Conservation (phyloP, 2,329 filamentous ascomycete species). For the Sphaerulina populicola region DNA sequence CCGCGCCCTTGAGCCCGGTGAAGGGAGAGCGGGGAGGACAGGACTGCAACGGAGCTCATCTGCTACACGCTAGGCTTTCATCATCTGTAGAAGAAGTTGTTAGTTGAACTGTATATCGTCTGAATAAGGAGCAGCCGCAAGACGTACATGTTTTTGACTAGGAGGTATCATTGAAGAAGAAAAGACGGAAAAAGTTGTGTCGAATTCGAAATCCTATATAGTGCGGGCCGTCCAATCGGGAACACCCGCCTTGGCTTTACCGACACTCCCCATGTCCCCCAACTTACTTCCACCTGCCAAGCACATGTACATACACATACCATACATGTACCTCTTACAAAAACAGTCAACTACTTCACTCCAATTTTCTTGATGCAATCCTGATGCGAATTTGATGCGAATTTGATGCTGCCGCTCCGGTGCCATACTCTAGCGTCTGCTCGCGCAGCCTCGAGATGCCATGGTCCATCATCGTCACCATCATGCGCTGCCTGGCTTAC, state of each 20-base stretch:
- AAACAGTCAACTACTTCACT: not conserved
- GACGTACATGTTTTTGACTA: slow-evolving; percentile 94
- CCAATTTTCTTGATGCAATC: too few relatives aligned
- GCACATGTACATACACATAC: not conserved
- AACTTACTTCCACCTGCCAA: not conserved
- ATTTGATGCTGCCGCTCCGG: slow-evolving; percentile 24
- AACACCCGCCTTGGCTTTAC: not conserved
- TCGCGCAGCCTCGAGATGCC: slow-evolving; percentile 11
- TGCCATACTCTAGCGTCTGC: slow-evolving; percentile 13
- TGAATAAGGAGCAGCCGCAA: not conserved
- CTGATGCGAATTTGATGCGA: slow-evolving; percentile 1
- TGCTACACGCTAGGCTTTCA: slow-evolving; percentile 97
- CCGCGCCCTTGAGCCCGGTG: slow-evolving; percentile 81
- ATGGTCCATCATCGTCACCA: not conserved
- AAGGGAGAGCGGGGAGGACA: slow-evolving; percentile 72
- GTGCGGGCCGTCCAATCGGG: not conserved
- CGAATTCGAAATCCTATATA: slow-evolving; percentile 4
- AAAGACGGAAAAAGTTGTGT: slow-evolving; percentile 28
- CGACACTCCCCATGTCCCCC: not conserved
- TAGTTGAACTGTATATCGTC: too few relatives aligned
- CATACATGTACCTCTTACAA: not conserved
- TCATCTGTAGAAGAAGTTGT: slow-evolving; percentile 59
- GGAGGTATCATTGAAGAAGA: slow-evolving; percentile 75
- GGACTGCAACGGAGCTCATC: slow-evolving; percentile 68
- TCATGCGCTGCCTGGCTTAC: not conserved